Base-by-base conservation (phyloP, 2,329 filamentous ascomycete genomes). In the Zymoseptoria pseudotritici region DNA sequence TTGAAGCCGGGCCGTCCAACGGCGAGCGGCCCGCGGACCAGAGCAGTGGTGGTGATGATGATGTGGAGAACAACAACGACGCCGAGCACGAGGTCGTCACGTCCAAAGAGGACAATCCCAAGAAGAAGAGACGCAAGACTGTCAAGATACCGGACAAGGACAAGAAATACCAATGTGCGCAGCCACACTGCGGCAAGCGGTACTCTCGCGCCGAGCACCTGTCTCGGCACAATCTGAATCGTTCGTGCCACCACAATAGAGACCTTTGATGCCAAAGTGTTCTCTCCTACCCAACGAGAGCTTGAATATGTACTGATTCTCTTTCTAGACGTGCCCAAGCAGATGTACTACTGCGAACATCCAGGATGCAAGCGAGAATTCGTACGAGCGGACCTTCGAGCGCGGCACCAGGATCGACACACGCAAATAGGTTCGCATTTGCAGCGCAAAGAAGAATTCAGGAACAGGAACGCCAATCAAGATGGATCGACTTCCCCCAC, bases 171-270 rank as follows among this genome's bases (percentile, higher is more conserved):
- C 69, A 76, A 70, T 99, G 94, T 72, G 87, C 88, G 4, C 85
- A 91, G 61, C 86, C 90, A 65, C 90, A 88, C 49, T 99, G 94
- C 70, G 92, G 91, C 50, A 99, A 97, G 80, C 95, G 88, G 72
- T 99, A 99, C 74, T 97, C 93, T 24, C 85, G 94, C 72, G 93
- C 94, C 8, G 94, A 97, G 76, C 94, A 99, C 79, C 80, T 99
- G 78, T 97, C 97, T 77, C 86, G 94, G 53, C 93, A 97, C 76
- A 92, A 97, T 77, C 78, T 97, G 67, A 99, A 99, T 73, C 94
- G 89, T 91, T 80, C 74, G 86, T 79, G 2, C 20, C 53, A 36
- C 53, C 56, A 11, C 21, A 21, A 31, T 53, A 22, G 9, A 17
- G 19, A 29, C 6, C 29, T 13, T 50, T 21, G 42, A 52, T 52